Conservation (phyloP, 805 yeast genomes). For the Lipomyces mesembrius region DNA sequence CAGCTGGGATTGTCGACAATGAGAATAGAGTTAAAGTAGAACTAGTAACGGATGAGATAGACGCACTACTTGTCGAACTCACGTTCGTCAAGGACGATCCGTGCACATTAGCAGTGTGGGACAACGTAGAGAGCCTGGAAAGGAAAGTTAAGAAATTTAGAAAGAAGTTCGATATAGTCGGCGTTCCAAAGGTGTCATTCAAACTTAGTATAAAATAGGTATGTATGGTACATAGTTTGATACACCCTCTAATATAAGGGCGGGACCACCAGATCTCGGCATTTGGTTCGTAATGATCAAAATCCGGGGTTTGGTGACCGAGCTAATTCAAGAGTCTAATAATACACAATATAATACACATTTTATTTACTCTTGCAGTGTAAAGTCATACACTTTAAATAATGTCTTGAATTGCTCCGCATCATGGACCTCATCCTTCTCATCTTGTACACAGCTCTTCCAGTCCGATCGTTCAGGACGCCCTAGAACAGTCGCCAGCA, state of each 20-base stretch:
- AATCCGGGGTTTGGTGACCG: too few species aligned
- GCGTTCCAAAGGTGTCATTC: conserved; percentile 19
- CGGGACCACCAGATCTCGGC: too few species aligned
- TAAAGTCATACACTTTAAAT: conserved; percentile 61
- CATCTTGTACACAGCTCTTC: conserved; percentile 74
- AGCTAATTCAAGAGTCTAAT: too few species aligned
- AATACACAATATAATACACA: too few species aligned
- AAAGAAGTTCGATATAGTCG: conserved; percentile 40
- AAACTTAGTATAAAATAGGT: background rate
- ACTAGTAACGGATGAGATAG: conserved; percentile 14
- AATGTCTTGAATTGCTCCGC: conserved; percentile 63
- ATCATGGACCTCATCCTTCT: conserved; percentile 65
- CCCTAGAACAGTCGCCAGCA: conserved; percentile 65
- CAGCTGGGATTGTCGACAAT: conserved; percentile 30
- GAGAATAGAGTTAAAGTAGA: conserved; percentile 19
- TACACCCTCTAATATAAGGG: background rate
- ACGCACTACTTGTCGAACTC: conserved; percentile 14
- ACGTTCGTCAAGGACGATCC: conserved; percentile 21
- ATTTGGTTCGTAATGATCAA: too few species aligned
- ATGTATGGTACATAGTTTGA: background rate
- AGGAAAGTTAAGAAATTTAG: conserved; percentile 63
- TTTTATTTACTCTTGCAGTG: conserved; percentile 18
- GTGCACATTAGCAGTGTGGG: conserved; percentile 15
- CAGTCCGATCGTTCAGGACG: conserved; percentile 68
- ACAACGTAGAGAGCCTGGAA: conserved; percentile 57